A percentile compares a stretch with the other conserved stretches of the same genome.
These are phyloP conservation scores for Trichoderma gamsii DNA, from an alignment of 495 filamentous ascomycete species.

Conservation along the genomic window DNA sequence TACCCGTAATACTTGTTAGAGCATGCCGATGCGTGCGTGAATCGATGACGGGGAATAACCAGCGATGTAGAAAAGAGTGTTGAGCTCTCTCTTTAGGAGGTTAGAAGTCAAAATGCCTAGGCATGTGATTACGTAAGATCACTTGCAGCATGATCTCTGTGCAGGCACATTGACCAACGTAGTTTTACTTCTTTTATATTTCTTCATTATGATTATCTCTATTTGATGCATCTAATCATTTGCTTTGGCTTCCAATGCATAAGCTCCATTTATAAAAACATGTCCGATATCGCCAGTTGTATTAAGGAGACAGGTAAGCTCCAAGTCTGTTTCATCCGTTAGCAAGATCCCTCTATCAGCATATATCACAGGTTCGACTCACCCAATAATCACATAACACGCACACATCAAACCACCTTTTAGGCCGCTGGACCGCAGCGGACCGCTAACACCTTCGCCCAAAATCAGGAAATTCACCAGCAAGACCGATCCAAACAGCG, in stretches of 20 bases:
- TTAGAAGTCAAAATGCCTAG: background rate
- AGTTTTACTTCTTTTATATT: background rate
- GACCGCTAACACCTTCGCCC: slow-evolving; percentile 54
- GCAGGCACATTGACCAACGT: background rate
- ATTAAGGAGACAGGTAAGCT: slow-evolving; percentile 8
- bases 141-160: background rate
- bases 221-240: background rate
- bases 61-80: background rate
- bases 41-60: background rate
- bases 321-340: background rate
- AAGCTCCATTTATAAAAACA: background rate
- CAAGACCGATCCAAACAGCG: slow-evolving; percentile 71
- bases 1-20: background rate
- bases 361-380: background rate
- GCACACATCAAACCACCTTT: slow-evolving; percentile 72
- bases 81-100: background rate
- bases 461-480: slow-evolving; percentile 77
- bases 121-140: slow-evolving; percentile 1
- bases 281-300: background rate
- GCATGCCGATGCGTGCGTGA: background rate
- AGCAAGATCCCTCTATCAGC: background rate
- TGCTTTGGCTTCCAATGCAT: background rate
- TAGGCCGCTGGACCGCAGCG: slow-evolving; percentile 54
- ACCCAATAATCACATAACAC: slow-evolving; percentile 60
- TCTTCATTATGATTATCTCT: slow-evolving; percentile 3